phyloP scores from a whole-genome alignment of 805 yeast species.

The Sungouiozyma intestinalis region DNA sequence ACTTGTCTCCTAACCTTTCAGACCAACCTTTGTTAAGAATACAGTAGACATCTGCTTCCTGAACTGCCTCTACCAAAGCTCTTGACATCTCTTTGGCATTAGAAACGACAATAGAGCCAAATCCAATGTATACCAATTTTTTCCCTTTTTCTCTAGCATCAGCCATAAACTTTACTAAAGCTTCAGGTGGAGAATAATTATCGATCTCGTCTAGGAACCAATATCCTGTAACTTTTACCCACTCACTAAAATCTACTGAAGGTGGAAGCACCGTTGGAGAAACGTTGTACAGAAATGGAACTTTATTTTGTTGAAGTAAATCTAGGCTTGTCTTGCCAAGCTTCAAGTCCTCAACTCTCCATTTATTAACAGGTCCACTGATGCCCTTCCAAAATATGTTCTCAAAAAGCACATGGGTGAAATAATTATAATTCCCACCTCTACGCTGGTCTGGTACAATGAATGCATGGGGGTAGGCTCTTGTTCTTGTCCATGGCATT shows the following conservation, averaged over 20 bases:
- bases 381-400: conserved; percentile 91
- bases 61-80: conserved; percentile 71
- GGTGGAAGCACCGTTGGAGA: conserved; percentile 88
- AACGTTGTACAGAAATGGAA: conserved; percentile 83
- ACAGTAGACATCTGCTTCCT: conserved; percentile 73
- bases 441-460: conserved; percentile 87
- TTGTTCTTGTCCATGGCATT: conserved; percentile 96
- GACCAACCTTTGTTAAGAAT: conserved; percentile 94
- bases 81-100: conserved; percentile 69
- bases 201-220: conserved; percentile 76
- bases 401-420: conserved; percentile 90
- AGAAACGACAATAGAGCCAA: conserved; percentile 88
- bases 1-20: conserved; percentile 44
- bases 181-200: conserved; percentile 50
- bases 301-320: conserved; percentile 59
- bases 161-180: conserved; percentile 46
- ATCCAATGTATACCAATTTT: conserved; percentile 83
- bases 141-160: conserved; percentile 50
- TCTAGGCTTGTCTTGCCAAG: conserved; percentile 63
- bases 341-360: conserved; percentile 64
- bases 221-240: conserved; percentile 94
- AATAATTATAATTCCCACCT: conserved; percentile 86
- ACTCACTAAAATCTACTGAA: conserved; percentile 84
- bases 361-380: conserved; percentile 71
- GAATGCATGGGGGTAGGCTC: conserved; percentile 95